Percentiles rank a stretch among this genome's conserved stretches.
These are phyloP conservation scores for Leccinum pseudoinsigne DNA, from an alignment of 1,284 basidiomycete genomes.

Conservation along the genomic window DNA sequence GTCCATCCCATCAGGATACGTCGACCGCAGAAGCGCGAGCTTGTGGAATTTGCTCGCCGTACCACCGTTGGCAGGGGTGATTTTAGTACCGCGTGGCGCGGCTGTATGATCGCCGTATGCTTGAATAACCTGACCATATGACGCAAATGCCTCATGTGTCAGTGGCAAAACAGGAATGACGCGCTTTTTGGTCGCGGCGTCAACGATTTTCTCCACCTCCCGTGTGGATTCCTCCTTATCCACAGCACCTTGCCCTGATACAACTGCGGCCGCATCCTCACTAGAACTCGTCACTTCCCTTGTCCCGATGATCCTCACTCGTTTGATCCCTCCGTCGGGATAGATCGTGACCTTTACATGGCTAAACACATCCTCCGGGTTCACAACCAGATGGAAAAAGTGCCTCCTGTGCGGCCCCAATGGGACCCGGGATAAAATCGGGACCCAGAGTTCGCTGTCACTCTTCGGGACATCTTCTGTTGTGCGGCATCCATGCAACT, in stretches of 20 bases:
- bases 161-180: slow-evolving; percentile 72
- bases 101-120: slow-evolving; percentile 70
- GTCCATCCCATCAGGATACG: slow-evolving; percentile 55
- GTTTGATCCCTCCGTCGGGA: slow-evolving; percentile 96
- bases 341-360: slow-evolving; percentile 90
- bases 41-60: slow-evolving; percentile 92
- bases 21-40: slow-evolving; percentile 64
- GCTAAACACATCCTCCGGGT: slow-evolving; percentile 60
- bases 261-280: slow-evolving; percentile 13
- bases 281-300: slow-evolving; percentile 34
- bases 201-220: slow-evolving; percentile 3
- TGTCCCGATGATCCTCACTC: slow-evolving; percentile 81
- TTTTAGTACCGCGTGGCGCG: slow-evolving; percentile 63
- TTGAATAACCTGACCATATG: slow-evolving; percentile 87
- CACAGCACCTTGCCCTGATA: slow-evolving; percentile 7
- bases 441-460: slow-evolving; percentile 62
- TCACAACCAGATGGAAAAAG: slow-evolving; percentile 79
- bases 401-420: slow-evolving; percentile 92
- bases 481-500: slow-evolving; percentile 68
- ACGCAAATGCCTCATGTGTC: slow-evolving; percentile 78
- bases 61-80: slow-evolving; percentile 84
- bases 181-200: slow-evolving; percentile 24
- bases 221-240: slow-evolving; percentile 6
- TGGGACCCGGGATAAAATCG: slow-evolving; percentile 75
- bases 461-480: slow-evolving; percentile 39